These are phyloP conservation scores for Penicillium pulvis DNA, from an alignment of 495 filamentous ascomycete species.

Conservation along the genomic window DNA sequence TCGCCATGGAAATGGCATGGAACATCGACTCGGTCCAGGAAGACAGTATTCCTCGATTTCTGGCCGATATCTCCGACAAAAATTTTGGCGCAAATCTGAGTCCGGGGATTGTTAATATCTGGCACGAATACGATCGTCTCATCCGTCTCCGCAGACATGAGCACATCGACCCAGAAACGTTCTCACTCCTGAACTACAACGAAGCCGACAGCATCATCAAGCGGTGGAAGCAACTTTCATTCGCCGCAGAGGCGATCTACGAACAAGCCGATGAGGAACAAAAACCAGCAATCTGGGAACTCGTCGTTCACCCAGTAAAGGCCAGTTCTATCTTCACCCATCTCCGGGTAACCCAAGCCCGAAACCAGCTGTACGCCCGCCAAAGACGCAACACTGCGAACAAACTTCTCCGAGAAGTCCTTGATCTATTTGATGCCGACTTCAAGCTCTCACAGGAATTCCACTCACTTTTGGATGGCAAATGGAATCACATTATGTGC, in stretches of 20 bases:
- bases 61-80: conserved; percentile 57
- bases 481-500: conserved; percentile 76
- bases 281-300: conserved; percentile 64
- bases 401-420: conserved; percentile 55
- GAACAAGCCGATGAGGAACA: conserved; percentile 19
- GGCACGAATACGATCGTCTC: conserved; percentile 64
- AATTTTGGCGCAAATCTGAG: conserved; percentile 59
- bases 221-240: conserved; percentile 62
- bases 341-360: conserved; percentile 61
- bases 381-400: conserved; percentile 71
- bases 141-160: conserved; percentile 69
- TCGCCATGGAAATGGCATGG: conserved; percentile 27
- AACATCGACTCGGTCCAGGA: conserved; percentile 15
- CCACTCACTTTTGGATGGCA: conserved; percentile 64
- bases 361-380: conserved; percentile 62
- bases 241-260: conserved; percentile 57
- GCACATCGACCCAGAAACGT: conserved; percentile 62
- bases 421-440: conserved; percentile 64
- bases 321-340: conserved; percentile 62
- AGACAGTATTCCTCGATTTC: conserved; percentile 57
- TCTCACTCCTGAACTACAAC: conserved; percentile 69
- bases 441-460: conserved; percentile 61
- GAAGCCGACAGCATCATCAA: conserved; percentile 66
- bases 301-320: conserved; percentile 66
- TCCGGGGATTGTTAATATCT: conserved; percentile 52